Evolutionary conservation across 179 eudicot genomes (phyloP).

Genomic region (Camellia oleifera): DNA sequence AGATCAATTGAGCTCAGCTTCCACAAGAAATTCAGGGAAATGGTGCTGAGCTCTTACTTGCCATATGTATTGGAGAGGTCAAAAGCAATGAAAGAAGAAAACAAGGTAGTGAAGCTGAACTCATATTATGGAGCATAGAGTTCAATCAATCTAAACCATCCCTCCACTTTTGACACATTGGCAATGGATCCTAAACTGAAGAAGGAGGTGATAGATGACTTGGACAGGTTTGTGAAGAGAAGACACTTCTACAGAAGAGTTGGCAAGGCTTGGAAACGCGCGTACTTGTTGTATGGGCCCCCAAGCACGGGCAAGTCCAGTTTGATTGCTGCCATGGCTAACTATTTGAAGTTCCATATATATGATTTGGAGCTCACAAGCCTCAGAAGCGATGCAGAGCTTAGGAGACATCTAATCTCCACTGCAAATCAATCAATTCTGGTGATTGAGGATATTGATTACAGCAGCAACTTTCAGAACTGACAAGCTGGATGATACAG

Average conservation of each 20-base stretch:
- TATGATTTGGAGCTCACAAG: constrained; percentile 35
- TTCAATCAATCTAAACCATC: constrained; percentile 25
- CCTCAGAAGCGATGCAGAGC: constrained; percentile 22
- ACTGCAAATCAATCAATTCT: constrained; percentile 30
- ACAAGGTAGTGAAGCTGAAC: constrained; percentile 21
- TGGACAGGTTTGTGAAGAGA: constrained; percentile 33
- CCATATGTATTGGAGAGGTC: constrained; percentile 29
- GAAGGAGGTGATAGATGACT: constrained; percentile 22
- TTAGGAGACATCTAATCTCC: constrained; percentile 22
- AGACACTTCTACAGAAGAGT: constrained; percentile 28
- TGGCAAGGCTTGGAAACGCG: constrained; percentile 41
- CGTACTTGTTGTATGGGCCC: constrained; percentile 34
- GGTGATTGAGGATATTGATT: constrained; percentile 45
- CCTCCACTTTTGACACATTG: constrained; percentile 39
- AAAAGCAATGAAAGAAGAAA: constrained; percentile 18
- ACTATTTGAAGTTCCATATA: constrained; percentile 33
- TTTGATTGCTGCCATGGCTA: constrained; percentile 44
- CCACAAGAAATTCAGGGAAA: constrained; percentile 17
- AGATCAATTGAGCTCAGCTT: constrained; percentile 31
- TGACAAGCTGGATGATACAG: constrained; percentile 14
- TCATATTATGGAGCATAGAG: not conserved
- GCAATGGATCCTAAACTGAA: constrained; percentile 38
- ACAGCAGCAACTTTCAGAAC: constrained; percentile 24
- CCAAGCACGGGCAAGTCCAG: constrained; percentile 42
- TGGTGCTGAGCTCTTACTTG: constrained; percentile 29